Base-by-base conservation (phyloP, 139 green algal species). In the Haematococcus lacustris region DNA sequence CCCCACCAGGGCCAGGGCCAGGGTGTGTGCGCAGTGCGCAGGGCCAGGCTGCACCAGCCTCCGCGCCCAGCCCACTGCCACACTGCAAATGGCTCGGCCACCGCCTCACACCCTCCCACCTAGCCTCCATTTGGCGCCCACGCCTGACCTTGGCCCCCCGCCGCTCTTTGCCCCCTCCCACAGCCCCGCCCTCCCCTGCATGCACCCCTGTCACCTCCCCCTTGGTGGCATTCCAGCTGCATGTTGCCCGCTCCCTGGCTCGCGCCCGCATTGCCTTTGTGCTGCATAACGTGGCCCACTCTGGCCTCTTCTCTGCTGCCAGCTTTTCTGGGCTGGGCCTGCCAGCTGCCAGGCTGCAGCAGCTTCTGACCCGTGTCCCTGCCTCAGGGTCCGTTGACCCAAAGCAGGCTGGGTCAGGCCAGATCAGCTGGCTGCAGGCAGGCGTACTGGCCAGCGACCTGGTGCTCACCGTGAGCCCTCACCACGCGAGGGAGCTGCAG, bases 391-490 rank as follows among this genome's bases (percentile, higher is more conserved):
- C 13, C 21, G 13, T 57, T 13, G 21, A 57, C 21, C 13, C 47
- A 57, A 57, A 57, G 47, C 13, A 57, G 47, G 13, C 13, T 21
- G 21, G 13, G 5, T 65, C 57, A 65, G 21, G 21, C 9, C 50
- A 76, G 28, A 50, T 92, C 38, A 92, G 88, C 73, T 93, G 88
- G 88, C 82, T 95, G 69, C 72, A 80, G n/a, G 87, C 76, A 0
- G 89, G 81, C 1, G 68, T 96, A 41, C 50, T 78, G 17, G 37
- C 64, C 1, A 78, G 71, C 38, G 86, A 95, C 61, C 35, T 64
- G 6, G 21, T 91, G 1, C 51, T 95, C n/a, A 97, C 92, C 9
- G 92, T 97, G 33, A 93, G 86, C 71, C 82, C 81, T 0, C 37
- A 32, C 3, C 94, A 96, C 62, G 90, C 90, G 0, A 2, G 38